Conservation (phyloP, 1,139 yeast genomes). For the Candida anutae region DNA sequence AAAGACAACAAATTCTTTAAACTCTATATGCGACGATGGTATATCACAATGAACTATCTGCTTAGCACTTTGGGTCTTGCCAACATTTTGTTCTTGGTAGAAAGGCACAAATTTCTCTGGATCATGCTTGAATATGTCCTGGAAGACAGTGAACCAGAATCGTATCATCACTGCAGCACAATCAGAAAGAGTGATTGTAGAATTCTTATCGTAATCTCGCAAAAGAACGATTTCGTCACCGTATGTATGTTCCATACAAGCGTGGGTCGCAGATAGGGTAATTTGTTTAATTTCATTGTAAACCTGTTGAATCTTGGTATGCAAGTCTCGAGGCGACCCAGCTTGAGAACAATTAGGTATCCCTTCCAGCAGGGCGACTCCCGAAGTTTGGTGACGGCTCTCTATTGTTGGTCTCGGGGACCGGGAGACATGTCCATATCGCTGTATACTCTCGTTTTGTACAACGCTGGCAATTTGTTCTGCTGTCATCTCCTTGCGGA, state of each 20-base stretch:
- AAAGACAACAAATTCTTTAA: conserved; percentile 35
- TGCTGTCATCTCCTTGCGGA: conserved; percentile 52
- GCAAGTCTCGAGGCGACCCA: too few species aligned
- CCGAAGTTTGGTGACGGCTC: neutral
- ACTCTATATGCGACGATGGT: conserved; percentile 22
- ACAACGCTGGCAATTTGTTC: conserved; percentile 46
- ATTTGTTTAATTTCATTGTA: conserved; percentile 37
- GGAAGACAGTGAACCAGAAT: conserved; percentile 55
- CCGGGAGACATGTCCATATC: conserved; percentile 9
- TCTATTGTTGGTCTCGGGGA: neutral
- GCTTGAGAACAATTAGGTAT: too few species aligned
- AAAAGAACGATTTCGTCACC: conserved; percentile 49
- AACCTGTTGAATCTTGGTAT: too few species aligned
- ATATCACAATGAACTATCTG: conserved; percentile 13
- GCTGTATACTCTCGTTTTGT: conserved; percentile 28
- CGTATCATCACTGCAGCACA: conserved; percentile 35
- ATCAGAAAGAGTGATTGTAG: conserved; percentile 29
- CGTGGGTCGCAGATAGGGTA: conserved; percentile 41
- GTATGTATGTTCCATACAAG: conserved; percentile 46
- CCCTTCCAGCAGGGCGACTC: too few species aligned
- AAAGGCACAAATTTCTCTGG: conserved; percentile 17
- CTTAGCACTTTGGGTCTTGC: conserved; percentile 13
- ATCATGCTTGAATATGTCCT: conserved; percentile 28
- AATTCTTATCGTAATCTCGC: conserved; percentile 35
- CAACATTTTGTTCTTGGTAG: conserved; percentile 14